Conservation (phyloP, 352 stramenopile species). For the Peronospora belbahrii region DNA sequence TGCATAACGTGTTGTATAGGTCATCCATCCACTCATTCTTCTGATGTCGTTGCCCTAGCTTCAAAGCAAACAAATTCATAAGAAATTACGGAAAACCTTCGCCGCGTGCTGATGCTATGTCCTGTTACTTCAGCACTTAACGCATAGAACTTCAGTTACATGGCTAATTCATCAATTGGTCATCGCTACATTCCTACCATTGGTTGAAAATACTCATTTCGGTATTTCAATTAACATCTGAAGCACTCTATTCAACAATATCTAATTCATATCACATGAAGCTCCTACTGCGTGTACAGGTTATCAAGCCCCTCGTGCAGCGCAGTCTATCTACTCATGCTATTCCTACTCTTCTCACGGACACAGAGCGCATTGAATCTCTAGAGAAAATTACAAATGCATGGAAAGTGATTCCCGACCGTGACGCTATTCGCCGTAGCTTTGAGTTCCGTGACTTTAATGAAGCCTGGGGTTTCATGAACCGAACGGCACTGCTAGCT, state of each 20-base stretch:
- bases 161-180: too few species aligned
- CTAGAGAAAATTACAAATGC: slow-evolving; percentile 39
- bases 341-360: slow-evolving; percentile 39
- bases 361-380: slow-evolving; percentile 32
- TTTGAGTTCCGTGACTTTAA: slow-evolving; percentile 86
- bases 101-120: slow-evolving; percentile 24
- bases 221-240: too few species aligned
- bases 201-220: slow-evolving; percentile 15
- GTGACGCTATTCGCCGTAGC: slow-evolving; percentile 75
- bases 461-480: slow-evolving; percentile 80
- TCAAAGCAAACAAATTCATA: background rate
- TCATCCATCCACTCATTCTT: background rate
- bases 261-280: too few species aligned
- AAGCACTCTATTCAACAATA: slow-evolving; percentile 1
- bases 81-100: slow-evolving; percentile 20
- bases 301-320: slow-evolving; percentile 4
- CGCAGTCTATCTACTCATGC: slow-evolving; percentile 20
- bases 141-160: too few species aligned
- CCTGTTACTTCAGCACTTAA: too few species aligned
- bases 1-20: background rate
- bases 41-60: background rate
- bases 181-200: slow-evolving; percentile 3
- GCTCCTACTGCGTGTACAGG: slow-evolving; percentile 4
- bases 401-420: slow-evolving; percentile 43
- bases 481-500: slow-evolving; percentile 51